Evolutionary conservation across 257 asterid genomes (phyloP).

Genomic region (Nyctanthes arbortristis): DNA sequence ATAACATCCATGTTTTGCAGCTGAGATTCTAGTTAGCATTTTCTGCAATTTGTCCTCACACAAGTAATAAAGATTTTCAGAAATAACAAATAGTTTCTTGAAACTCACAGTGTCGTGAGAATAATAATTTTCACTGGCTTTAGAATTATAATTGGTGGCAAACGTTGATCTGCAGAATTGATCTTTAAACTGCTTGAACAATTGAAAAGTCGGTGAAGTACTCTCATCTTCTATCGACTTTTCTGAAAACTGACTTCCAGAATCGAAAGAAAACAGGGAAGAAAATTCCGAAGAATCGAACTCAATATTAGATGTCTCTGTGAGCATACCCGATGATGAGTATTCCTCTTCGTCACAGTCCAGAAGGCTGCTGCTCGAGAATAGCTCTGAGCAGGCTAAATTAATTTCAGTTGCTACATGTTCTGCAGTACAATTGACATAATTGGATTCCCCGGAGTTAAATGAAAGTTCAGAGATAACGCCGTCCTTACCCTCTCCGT

Average conservation of each 20-base stretch:
- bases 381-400: constrained; percentile 78
- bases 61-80: neutral
- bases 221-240: constrained; percentile 53
- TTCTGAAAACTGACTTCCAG: constrained; percentile 94
- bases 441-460: constrained; percentile 7
- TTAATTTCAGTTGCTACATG: constrained; percentile 40
- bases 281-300: constrained; percentile 54
- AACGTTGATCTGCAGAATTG: constrained; percentile 61
- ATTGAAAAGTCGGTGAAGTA: constrained; percentile 64
- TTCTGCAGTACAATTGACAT: constrained; percentile 15
- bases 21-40: neutral
- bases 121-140: constrained; percentile 29
- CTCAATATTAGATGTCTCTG: constrained; percentile 51
- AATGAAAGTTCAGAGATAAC: neutral
- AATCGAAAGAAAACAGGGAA: constrained; percentile 52
- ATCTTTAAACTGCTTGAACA: constrained; percentile 61
- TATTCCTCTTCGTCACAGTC: constrained; percentile 34
- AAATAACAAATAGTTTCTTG: neutral
- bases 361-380: constrained; percentile 40
- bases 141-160: constrained; percentile 9
- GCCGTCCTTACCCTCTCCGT: constrained; percentile 31
- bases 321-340: constrained; percentile 55
- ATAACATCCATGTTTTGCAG: neutral
- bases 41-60: neutral
- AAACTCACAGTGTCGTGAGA: constrained; percentile 57